phyloP scores from a whole-genome alignment of 23 red algal species.

The Gracilaria domingensis region DNA sequence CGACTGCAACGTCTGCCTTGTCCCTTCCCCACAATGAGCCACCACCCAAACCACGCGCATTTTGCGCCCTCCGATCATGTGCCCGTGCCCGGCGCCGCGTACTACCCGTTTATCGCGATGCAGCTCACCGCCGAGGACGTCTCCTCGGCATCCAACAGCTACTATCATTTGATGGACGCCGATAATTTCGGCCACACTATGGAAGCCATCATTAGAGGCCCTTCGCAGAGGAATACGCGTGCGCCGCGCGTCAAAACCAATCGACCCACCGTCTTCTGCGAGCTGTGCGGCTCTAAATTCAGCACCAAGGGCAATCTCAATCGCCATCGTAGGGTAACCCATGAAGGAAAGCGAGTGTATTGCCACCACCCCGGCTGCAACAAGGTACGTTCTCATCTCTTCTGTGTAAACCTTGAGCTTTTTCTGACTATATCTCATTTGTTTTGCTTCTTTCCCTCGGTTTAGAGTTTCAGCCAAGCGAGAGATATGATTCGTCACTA shows the following conservation, averaged over 20 bases:
- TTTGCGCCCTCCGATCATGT: background rate
- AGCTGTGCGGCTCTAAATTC: conserved; percentile 51
- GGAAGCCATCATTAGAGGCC: background rate
- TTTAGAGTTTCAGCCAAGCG: conserved; percentile 48
- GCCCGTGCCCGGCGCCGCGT: background rate
- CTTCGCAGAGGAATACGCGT: background rate
- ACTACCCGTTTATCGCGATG: background rate
- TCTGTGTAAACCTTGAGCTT: background rate
- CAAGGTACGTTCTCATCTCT: conserved; percentile 39
- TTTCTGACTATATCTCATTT: too few relatives aligned
- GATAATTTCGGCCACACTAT: background rate
- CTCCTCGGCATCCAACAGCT: background rate
- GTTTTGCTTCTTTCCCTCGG: background rate
- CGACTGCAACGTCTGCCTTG: background rate
- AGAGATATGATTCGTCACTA: conserved; percentile 46
- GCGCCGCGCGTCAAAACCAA: background rate
- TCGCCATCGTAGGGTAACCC: conserved; percentile 44
- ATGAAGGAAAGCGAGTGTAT: conserved; percentile 49
- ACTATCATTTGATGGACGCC: background rate
- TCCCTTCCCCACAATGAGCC: too few relatives aligned
- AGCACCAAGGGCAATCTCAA: conserved; percentile 44
- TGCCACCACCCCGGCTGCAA: conserved; percentile 34
- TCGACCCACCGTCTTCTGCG: conserved; percentile 13
- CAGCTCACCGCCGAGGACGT: background rate
- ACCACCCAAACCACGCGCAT: too few relatives aligned